Conservation (phyloP, 176 grass and related monocot genomes). For the Triticum timopheevii region DNA sequence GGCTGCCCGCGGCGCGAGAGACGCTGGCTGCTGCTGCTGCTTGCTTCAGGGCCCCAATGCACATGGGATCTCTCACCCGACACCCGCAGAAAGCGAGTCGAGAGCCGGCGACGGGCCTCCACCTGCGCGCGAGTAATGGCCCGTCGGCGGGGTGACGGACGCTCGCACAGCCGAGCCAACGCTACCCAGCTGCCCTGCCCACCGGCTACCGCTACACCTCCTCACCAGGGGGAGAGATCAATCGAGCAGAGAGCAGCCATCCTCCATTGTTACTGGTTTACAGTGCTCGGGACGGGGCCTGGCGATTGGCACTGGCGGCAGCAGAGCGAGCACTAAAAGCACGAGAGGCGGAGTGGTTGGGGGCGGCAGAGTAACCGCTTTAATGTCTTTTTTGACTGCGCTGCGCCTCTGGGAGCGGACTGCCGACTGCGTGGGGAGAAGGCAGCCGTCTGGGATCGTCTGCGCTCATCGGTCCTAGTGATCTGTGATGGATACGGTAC, state of each 20-base stretch:
- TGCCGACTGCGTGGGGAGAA: background rate
- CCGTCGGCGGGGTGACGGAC: background rate
- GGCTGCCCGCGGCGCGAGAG: background rate
- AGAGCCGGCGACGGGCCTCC: background rate
- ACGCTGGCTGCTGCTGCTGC: background rate
- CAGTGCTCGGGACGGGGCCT: background rate
- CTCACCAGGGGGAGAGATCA: background rate
- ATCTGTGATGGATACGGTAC: background rate
- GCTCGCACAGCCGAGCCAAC: background rate
- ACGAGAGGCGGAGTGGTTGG: background rate
- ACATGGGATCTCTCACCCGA: slow-evolving; percentile 12
- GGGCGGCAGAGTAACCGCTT: background rate
- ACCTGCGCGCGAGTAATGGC: background rate
- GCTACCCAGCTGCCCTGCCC: background rate
- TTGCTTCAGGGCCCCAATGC: background rate
- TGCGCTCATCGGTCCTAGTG: background rate
- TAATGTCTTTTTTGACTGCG: background rate
- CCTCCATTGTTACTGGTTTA: background rate
- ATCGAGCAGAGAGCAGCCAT: background rate
- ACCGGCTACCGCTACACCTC: background rate
- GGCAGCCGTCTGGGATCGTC: background rate
- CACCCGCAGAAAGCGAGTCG: background rate
- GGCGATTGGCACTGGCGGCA: background rate
- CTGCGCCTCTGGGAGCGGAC: background rate
- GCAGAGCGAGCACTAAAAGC: background rate